Conservation (phyloP, 2,329 filamentous ascomycete species). For the Chaetomiaceae sp. region DNA sequence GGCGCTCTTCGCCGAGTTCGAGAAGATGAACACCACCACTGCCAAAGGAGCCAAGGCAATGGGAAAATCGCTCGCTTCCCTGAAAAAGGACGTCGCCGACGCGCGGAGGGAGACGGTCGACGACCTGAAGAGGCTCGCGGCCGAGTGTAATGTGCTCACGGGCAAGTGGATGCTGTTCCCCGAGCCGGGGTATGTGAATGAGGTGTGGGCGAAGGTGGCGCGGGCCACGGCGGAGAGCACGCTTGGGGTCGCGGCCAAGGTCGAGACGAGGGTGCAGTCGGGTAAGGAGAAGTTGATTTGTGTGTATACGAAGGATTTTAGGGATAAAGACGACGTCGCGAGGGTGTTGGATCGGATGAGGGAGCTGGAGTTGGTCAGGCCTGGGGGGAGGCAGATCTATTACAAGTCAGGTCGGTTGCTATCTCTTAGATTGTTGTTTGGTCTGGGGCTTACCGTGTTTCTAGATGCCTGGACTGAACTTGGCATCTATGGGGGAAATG, state of each 20-base stretch:
- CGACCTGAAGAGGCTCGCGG: constrained; percentile 59
- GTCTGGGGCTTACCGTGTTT: not conserved
- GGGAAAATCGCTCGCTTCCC: constrained; percentile 32
- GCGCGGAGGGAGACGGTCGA: constrained; percentile 46
- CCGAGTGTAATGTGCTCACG: constrained; percentile 50
- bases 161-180: constrained; percentile 84
- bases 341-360: constrained; percentile 61
- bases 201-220: constrained; percentile 63
- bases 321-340: constrained; percentile 62
- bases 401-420: constrained; percentile 67
- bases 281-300: constrained; percentile 59
- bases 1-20: constrained; percentile 41
- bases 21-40: constrained; percentile 38
- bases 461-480: constrained; percentile 65
- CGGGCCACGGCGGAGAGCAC: constrained; percentile 63
- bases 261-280: constrained; percentile 53
- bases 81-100: constrained; percentile 45
- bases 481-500: constrained; percentile 56
- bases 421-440: not conserved
- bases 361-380: constrained; percentile 55
- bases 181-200: constrained; percentile 48
- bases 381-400: constrained; percentile 54
- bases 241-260: constrained; percentile 70
- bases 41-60: constrained; percentile 33
- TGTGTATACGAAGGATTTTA: constrained; percentile 73